A percentile compares a stretch with the other conserved stretches of the same genome.
Conservation (phyloP, 83 land plant species). For the Picea abies region DNA sequence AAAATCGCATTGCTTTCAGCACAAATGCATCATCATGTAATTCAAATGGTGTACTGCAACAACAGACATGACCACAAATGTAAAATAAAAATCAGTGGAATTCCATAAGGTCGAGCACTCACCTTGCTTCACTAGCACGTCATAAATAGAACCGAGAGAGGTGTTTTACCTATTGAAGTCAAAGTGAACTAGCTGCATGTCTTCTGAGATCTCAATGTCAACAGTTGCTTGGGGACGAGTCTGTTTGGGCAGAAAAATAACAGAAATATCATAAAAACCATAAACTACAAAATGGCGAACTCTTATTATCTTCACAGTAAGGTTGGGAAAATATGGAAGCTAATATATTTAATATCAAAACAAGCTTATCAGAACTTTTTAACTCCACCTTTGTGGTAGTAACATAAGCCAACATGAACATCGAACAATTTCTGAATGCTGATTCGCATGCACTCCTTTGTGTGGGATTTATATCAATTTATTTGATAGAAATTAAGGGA, state of each 20-base stretch:
- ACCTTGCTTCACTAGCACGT: neutral
- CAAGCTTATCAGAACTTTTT: neutral
- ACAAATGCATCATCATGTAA: conserved; percentile 39
- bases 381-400: neutral
- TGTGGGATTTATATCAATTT: neutral
- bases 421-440: neutral
- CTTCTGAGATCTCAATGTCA: conserved; percentile 63
- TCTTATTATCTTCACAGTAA: neutral
- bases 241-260: conserved; percentile 28
- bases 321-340: neutral
- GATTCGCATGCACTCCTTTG: neutral
- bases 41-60: conserved; percentile 40
- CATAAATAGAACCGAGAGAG: neutral
- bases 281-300: neutral
- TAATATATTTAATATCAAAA: neutral
- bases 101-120: neutral
- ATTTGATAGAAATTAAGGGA: neutral
- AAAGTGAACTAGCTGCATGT: conserved; percentile 64
- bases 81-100: neutral
- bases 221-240: conserved; percentile 65
- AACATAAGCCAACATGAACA: neutral
- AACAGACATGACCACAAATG: neutral
- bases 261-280: neutral
- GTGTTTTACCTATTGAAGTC: conserved; percentile 55
- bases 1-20: conserved; percentile 29